phyloP scores from a whole-genome alignment of 768 basidiomycete species.

The Ramaria sp. region DNA sequence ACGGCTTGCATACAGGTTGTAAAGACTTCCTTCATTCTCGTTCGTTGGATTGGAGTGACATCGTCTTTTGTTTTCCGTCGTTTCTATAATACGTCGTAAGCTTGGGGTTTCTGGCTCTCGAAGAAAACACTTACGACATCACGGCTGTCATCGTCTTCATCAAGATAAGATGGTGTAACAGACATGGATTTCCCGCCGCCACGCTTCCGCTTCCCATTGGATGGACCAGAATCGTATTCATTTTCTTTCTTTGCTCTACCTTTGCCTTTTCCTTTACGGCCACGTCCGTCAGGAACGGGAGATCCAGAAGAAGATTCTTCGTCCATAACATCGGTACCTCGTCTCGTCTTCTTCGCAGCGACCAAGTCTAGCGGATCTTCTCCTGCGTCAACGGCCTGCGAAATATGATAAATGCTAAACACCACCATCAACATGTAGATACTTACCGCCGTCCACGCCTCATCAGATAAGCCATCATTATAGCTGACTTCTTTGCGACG shows the following conservation, averaged over 20 bases:
- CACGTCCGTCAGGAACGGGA: slow-evolving; percentile 47
- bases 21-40: slow-evolving; percentile 76
- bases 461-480: slow-evolving; percentile 88
- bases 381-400: slow-evolving; percentile 66
- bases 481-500: slow-evolving; percentile 80
- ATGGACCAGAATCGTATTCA: slow-evolving; percentile 21
- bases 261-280: slow-evolving; percentile 47
- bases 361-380: slow-evolving; percentile 68
- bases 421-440: not conserved
- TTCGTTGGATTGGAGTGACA: slow-evolving; percentile 44
- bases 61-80: slow-evolving; percentile 73
- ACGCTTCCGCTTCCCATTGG: slow-evolving; percentile 67
- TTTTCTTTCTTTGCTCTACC: slow-evolving; percentile 35
- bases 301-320: slow-evolving; percentile 56
- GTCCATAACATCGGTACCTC: slow-evolving; percentile 41
- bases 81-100: slow-evolving; percentile 40
- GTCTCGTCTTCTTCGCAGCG: slow-evolving; percentile 59
- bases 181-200: slow-evolving; percentile 55
- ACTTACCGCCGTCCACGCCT: slow-evolving; percentile 80
- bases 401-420: slow-evolving; percentile 4
- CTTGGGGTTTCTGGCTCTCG: not conserved
- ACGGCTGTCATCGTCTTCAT: slow-evolving; percentile 70
- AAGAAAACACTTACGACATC: slow-evolving; percentile 39
- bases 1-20: slow-evolving; percentile 68
- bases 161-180: slow-evolving; percentile 60